Conservation (phyloP, 495 filamentous ascomycete genomes). For the Saxophila tyrrhenica region DNA sequence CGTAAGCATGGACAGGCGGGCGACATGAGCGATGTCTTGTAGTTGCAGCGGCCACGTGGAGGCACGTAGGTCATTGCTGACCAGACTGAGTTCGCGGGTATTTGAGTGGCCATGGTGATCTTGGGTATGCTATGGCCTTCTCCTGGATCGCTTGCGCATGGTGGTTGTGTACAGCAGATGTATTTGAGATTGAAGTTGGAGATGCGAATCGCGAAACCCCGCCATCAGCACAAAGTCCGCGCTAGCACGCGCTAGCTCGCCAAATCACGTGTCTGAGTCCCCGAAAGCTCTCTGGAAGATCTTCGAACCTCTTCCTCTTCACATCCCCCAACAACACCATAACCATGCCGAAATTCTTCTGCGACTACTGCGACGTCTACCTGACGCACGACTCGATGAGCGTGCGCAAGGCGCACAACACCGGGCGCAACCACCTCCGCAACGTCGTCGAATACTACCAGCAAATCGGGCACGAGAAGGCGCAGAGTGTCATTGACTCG, state of each 20-base stretch:
- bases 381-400: constrained; percentile 99
- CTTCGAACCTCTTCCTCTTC: not conserved
- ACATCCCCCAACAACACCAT: not conserved
- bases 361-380: constrained; percentile 99
- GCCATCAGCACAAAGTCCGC: no score
- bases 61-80: constrained; percentile 29
- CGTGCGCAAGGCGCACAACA: constrained; percentile 97
- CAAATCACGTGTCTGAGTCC: no score
- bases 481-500: constrained; percentile 92
- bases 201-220: no score
- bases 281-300: not conserved
- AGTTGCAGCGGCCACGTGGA: constrained; percentile 36
- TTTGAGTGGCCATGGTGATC: not conserved
- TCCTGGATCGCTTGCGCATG: not conserved
- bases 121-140: not conserved
- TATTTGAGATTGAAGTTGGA: no score
- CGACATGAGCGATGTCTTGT: constrained; percentile 34
- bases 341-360: constrained; percentile 22
- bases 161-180: no score
- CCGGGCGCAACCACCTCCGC: constrained; percentile 86
- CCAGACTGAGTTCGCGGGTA: not conserved
- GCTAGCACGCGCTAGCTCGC: not conserved
- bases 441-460: constrained; percentile 99
- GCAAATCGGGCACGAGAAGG: constrained; percentile 96
- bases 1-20: constrained; percentile 40